Conservation (phyloP, 208 protist species). For the Leishmania mexicana region DNA sequence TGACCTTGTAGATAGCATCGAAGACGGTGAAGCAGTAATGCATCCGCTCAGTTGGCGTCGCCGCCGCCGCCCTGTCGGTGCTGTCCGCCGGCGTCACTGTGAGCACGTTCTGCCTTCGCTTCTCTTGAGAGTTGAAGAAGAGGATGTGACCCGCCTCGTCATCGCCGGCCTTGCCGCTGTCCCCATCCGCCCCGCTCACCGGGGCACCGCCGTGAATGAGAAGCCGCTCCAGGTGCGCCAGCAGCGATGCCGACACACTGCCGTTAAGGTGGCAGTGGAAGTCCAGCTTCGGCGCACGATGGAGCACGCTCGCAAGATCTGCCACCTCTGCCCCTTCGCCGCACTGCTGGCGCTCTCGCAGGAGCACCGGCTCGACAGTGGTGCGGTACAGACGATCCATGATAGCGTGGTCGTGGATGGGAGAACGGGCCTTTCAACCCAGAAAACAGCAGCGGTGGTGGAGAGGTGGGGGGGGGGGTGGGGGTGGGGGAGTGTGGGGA, state of each 20-base stretch:
- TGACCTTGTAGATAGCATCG: slow-evolving; percentile 80
- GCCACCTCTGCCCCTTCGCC: background rate
- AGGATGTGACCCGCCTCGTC: slow-evolving; percentile 3
- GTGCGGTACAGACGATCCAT: slow-evolving; percentile 11
- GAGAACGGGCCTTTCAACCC: background rate
- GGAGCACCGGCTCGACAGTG: slow-evolving; percentile 3
- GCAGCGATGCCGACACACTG: slow-evolving; percentile 59
- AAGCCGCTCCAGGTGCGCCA: slow-evolving; percentile 55
- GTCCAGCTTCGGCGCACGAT: slow-evolving; percentile 62
- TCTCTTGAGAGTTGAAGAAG: slow-evolving; percentile 37
- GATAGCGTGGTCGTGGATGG: background rate
- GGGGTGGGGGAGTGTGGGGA: background rate
- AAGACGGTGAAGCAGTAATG: slow-evolving; percentile 78
- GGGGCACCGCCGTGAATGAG: slow-evolving; percentile 13
- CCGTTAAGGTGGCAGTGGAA: slow-evolving; percentile 82
- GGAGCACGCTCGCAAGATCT: slow-evolving; percentile 16
- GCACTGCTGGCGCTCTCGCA: background rate
- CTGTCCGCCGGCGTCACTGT: background rate
- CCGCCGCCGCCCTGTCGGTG: background rate
- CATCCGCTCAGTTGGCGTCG: slow-evolving; percentile 54
- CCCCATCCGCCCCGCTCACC: background rate
- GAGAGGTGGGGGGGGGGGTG: background rate
- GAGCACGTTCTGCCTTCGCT: slow-evolving; percentile 24
- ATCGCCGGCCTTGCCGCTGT: background rate
- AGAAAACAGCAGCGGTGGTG: background rate